Evolutionary conservation across 2,329 filamentous ascomycete genomes (phyloP).

Genomic region (Colletotrichum spaethianum): DNA sequence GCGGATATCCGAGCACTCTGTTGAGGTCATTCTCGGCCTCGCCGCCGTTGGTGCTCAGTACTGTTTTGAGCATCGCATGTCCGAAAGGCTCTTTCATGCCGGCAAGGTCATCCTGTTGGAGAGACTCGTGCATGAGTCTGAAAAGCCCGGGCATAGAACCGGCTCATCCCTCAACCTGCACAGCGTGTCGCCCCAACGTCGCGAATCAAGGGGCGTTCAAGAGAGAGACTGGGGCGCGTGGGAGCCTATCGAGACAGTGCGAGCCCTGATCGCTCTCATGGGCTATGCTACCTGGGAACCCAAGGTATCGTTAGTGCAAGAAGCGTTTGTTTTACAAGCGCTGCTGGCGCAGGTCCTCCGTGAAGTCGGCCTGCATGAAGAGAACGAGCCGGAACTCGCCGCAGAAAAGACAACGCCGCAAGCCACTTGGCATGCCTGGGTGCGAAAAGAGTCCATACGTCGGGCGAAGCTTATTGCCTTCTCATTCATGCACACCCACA

Average conservation of each 20-base stretch:
- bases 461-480: slow-evolving; percentile 56
- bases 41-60: slow-evolving; percentile 55
- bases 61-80: slow-evolving; percentile 54
- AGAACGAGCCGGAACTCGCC: slow-evolving; percentile 23
- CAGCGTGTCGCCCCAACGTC: slow-evolving; percentile 34
- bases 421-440: slow-evolving; percentile 50
- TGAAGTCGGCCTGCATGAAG: slow-evolving; percentile 52
- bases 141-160: slow-evolving; percentile 46
- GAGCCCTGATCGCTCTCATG: slow-evolving; percentile 54
- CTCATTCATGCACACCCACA: slow-evolving; percentile 56
- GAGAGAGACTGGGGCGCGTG: slow-evolving; percentile 43
- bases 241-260: slow-evolving; percentile 52
- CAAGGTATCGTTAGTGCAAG: slow-evolving; percentile 50
- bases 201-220: neutral
- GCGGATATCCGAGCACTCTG: slow-evolving; percentile 48
- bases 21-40: slow-evolving; percentile 52
- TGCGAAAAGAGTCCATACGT: slow-evolving; percentile 50
- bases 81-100: slow-evolving; percentile 52
- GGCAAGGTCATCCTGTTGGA: slow-evolving; percentile 51
- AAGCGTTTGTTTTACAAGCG: slow-evolving; percentile 52
- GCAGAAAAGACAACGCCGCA: slow-evolving; percentile 33
- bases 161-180: slow-evolving; percentile 45
- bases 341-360: slow-evolving; percentile 52
- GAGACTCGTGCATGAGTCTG: slow-evolving; percentile 45
- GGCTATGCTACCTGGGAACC: slow-evolving; percentile 56